Conservation (phyloP, 2,329 filamentous ascomycete genomes). For the Xylariaceae sp. region DNA sequence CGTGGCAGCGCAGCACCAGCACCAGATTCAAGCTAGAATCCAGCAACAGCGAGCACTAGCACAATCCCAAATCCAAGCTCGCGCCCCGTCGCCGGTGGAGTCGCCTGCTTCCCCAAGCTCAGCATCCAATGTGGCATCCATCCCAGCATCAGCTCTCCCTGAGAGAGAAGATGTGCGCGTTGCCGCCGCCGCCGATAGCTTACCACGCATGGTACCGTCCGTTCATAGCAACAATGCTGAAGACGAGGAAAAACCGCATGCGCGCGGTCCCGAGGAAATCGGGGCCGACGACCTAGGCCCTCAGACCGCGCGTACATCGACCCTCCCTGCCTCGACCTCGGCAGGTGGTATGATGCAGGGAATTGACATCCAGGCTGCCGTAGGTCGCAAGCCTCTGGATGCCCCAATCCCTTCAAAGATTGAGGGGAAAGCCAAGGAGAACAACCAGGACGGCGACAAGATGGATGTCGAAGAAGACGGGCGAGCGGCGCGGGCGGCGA, state of each 20-base stretch:
- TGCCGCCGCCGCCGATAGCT: slow-evolving; percentile 30
- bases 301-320: slow-evolving; percentile 46
- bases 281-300: slow-evolving; percentile 84
- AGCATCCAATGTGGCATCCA: slow-evolving; percentile 15
- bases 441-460: slow-evolving; percentile 29
- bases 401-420: slow-evolving; percentile 21
- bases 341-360: slow-evolving; percentile 45
- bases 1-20: slow-evolving; percentile 19
- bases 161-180: slow-evolving; percentile 23
- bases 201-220: slow-evolving; percentile 35
- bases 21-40: slow-evolving; percentile 24
- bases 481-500: slow-evolving; percentile 30
- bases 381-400: slow-evolving; percentile 46
- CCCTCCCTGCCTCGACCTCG: slow-evolving; percentile 36
- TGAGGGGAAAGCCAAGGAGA: slow-evolving; percentile 13
- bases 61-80: slow-evolving; percentile 26
- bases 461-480: slow-evolving; percentile 31
- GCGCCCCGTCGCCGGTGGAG: slow-evolving; percentile 16
- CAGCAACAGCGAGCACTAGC: slow-evolving; percentile 25
- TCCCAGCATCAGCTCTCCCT: slow-evolving; percentile 21
- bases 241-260: slow-evolving; percentile 68
- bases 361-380: slow-evolving; percentile 59
- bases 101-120: slow-evolving; percentile 20
- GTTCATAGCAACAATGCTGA: slow-evolving; percentile 40
- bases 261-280: slow-evolving; percentile 77